These are phyloP conservation scores for Paramecium biaurelia DNA, from an alignment of 73 alveolate species.

Conservation along the genomic window DNA sequence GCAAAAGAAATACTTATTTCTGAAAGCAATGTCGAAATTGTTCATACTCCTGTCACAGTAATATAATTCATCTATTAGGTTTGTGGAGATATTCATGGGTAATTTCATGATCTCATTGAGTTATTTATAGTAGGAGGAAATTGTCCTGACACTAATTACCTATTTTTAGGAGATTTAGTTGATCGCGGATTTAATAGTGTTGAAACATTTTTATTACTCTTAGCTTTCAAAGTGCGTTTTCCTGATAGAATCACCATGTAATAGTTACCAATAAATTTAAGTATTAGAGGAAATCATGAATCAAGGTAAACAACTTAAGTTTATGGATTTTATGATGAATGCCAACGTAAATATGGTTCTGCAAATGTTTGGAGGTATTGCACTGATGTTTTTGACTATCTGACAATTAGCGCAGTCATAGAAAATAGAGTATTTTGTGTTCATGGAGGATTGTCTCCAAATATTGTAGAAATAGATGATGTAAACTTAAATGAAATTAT, in stretches of 20 bases:
- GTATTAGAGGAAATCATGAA: constrained; percentile 86
- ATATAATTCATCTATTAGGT: background rate
- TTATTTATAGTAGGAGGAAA: constrained; percentile 76
- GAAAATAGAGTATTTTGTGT: constrained; percentile 73
- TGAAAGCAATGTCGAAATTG: constrained; percentile 79
- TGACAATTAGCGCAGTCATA: constrained; percentile 90
- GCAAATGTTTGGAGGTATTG: constrained; percentile 86
- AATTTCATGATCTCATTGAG: constrained; percentile 80
- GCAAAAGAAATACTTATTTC: constrained; percentile 84
- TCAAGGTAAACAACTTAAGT: constrained; percentile 88
- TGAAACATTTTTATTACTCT: constrained; percentile 82
- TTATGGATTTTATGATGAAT: constrained; percentile 93
- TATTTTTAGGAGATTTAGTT: constrained; percentile 90
- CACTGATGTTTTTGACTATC: constrained; percentile 85
- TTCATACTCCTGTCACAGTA: constrained; percentile 84
- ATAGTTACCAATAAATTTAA: constrained; percentile 9
- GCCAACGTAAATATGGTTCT: constrained; percentile 84
- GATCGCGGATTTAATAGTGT: constrained; percentile 89
- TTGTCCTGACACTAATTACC: constrained; percentile 68
- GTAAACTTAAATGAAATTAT: background rate
- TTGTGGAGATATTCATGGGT: constrained; percentile 89
- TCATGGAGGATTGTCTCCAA: constrained; percentile 79
- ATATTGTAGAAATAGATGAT: constrained; percentile 72
- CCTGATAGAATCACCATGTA: constrained; percentile 76
- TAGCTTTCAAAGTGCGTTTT: constrained; percentile 81